These are phyloP conservation scores for Moesziomyces aphidis DNA, from an alignment of 1,284 basidiomycete genomes.

Conservation along the genomic window DNA sequence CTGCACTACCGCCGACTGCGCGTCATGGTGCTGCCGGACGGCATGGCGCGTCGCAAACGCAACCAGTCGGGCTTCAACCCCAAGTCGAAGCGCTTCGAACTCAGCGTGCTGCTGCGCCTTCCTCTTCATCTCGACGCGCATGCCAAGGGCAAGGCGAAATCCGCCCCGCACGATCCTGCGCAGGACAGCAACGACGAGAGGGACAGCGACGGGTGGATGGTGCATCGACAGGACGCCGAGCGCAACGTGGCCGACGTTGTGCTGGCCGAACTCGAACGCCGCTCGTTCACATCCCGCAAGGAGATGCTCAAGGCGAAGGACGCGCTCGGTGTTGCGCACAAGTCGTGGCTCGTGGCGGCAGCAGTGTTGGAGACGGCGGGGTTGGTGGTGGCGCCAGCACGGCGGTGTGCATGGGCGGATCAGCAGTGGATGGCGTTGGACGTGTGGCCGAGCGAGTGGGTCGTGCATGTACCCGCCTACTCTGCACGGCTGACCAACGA, in stretches of 20 bases:
- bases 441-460: conserved; percentile 13
- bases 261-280: not conserved
- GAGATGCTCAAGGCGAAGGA: not conserved
- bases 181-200: not conserved
- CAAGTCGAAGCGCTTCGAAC: conserved; percentile 11
- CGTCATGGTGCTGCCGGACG: conserved; percentile 39
- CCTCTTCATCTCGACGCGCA: not conserved
- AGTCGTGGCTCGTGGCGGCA: not conserved
- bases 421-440: not conserved
- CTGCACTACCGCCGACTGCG: conserved; percentile 26
- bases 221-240: not conserved
- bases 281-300: not conserved
- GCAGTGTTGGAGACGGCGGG: not conserved
- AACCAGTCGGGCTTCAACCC: conserved; percentile 18
- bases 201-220: not conserved
- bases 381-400: not conserved
- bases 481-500: conserved; percentile 39
- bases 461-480: conserved; percentile 18
- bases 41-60: conserved; percentile 22
- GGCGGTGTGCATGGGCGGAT: not conserved
- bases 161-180: not conserved
- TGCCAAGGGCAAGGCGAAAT: not conserved
- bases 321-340: not conserved
- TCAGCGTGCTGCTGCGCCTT: conserved; percentile 8
- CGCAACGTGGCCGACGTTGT: not conserved